Base-by-base conservation (phyloP, 2,329 filamentous ascomycete genomes). In the Fusarium sp. region DNA sequence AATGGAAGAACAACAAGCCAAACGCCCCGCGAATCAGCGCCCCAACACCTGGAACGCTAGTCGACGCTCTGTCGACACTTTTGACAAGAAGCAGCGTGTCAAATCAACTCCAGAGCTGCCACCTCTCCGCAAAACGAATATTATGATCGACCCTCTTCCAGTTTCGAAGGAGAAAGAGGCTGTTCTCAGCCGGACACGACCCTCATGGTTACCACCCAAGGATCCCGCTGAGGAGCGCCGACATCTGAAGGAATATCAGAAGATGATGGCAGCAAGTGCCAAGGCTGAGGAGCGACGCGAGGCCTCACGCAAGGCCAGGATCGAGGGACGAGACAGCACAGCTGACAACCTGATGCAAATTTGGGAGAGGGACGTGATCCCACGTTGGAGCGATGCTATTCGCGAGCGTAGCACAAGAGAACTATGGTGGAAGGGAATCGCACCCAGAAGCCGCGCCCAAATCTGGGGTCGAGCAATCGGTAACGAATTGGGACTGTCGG, bases 191-290 rank as follows among this genome's bases (percentile, higher is more conserved):
- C 87, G 94, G 23, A 96, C 93, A 4, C 87, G 93, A 41, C 93
- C 93, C 1, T 94, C 92, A 3, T 96, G 94, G 94, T 84, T 96
- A 5, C 93, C 94, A 2, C 93, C 93, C 3, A 96, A 96, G 82
- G 91, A 96, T 73, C 95, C 94, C 4, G 93, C 93, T 60, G 96
- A 99, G 81, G 96, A 99, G 83, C 93, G 90, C 79, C 92, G 91
- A 74, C 96, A 99, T 81, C 80, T 99, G 73, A 94, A 89, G 77
- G 91, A 96, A 79, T 96, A 95, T 79, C 91, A 95, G 82, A 90
- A 88, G 80, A 95, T 96, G 92, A 93, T 95, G 91, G 86, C 86
- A 1, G 84, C 84, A 48, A 90, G 89, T 73, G 80, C 84, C 57
- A 88, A 89, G 76, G 87, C 88, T 1, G 90, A 91, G 37, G 87